These are phyloP conservation scores for Sistotremastrum suecicum DNA, from an alignment of 768 basidiomycete genomes.

Conservation along the genomic window DNA sequence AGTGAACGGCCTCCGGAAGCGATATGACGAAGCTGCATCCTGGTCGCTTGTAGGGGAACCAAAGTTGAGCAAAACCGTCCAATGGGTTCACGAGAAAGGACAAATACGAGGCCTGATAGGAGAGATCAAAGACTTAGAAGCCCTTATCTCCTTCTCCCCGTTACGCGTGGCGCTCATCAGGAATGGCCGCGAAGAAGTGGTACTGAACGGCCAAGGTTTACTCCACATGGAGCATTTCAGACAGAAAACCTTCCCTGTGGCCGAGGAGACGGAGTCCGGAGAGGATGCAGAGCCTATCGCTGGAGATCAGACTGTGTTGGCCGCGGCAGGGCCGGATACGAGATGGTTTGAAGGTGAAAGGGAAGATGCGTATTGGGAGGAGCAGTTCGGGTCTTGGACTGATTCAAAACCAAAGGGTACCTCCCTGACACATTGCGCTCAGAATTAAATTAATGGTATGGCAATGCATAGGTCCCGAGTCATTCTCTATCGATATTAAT, in stretches of 20 bases:
- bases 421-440: background rate
- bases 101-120: conserved; percentile 55
- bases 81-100: conserved; percentile 54
- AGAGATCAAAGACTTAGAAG: conserved; percentile 42
- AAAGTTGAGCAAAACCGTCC: conserved; percentile 36
- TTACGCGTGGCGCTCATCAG: conserved; percentile 60
- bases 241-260: conserved; percentile 30
- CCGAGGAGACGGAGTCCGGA: conserved; percentile 22
- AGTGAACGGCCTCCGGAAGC: conserved; percentile 57
- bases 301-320: conserved; percentile 31
- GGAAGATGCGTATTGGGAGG: conserved; percentile 84
- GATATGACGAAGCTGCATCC: conserved; percentile 82
- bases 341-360: conserved; percentile 81
- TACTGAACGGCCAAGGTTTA: conserved; percentile 78
- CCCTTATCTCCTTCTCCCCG: conserved; percentile 62
- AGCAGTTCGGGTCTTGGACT: conserved; percentile 73
- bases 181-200: conserved; percentile 69
- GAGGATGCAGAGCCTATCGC: conserved; percentile 36
- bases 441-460: background rate
- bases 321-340: conserved; percentile 12
- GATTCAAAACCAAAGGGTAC: conserved; percentile 93
- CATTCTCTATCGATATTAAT: conserved; percentile 78
- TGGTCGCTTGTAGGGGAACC: conserved; percentile 83
- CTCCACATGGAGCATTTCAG: conserved; percentile 99
- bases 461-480: conserved; percentile 69